phyloP scores from a whole-genome alignment of 306 rosid genomes.

The Quercus engelmannii region DNA sequence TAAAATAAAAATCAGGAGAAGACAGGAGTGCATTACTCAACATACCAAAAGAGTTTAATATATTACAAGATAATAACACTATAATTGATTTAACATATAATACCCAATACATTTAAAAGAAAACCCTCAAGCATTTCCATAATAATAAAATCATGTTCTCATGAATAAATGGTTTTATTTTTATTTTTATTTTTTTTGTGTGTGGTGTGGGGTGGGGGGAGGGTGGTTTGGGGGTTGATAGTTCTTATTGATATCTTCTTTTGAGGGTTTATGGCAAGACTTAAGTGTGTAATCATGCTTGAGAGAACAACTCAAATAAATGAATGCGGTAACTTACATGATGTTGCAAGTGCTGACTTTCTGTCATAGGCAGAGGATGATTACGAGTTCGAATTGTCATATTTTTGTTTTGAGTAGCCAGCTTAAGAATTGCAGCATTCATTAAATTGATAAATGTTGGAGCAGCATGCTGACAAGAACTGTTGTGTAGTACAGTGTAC shows the following conservation, averaged over 20 bases:
- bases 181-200: no score
- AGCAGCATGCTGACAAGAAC: conserved; percentile 92
- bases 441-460: conserved; percentile 93
- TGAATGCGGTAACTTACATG: conserved; percentile 50
- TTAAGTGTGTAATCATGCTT: neutral
- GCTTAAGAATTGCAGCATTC: conserved; percentile 87
- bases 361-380: conserved; percentile 87
- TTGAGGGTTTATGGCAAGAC: neutral
- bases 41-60: neutral
- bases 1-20: neutral
- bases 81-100: neutral
- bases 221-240: no score
- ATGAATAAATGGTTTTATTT: neutral
- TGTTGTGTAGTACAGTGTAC: conserved; percentile 89
- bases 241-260: no score
- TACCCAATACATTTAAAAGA: neutral
- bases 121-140: neutral
- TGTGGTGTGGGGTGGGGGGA: no score
- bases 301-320: conserved; percentile 8
- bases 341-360: conserved; percentile 84
- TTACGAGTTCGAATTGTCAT: conserved; percentile 86
- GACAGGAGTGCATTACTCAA: neutral
- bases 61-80: neutral
- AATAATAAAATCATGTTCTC: neutral
- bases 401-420: conserved; percentile 56